Evolutionary conservation across 2,329 filamentous ascomycete species (phyloP).

Genomic region (Hyphodiscus sp.): DNA sequence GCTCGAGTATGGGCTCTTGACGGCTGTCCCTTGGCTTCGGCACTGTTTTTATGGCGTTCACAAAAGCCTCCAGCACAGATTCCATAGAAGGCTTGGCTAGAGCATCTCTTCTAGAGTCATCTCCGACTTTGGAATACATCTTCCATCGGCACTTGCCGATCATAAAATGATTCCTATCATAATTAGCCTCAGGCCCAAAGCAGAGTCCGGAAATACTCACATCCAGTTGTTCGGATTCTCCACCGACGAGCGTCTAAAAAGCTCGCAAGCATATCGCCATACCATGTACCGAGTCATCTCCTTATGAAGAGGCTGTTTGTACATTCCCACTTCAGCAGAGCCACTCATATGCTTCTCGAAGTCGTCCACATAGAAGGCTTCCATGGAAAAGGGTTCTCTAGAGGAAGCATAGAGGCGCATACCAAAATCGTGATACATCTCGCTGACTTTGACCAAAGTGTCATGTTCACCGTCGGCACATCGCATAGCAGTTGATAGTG

Average conservation of each 20-base stretch:
- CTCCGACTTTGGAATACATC: conserved; percentile 48
- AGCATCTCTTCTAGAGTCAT: conserved; percentile 32
- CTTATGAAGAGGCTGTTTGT: conserved; percentile 49
- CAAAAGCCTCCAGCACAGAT: conserved; percentile 49
- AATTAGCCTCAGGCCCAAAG: conserved; percentile 18
- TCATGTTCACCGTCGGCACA: conserved; percentile 47
- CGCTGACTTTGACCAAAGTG: conserved; percentile 50
- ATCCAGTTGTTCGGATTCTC: conserved; percentile 58
- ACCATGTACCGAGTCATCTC: conserved; percentile 52
- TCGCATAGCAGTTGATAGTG: conserved; percentile 53
- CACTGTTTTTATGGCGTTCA: conserved; percentile 53
- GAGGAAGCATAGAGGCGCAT: conserved; percentile 63
- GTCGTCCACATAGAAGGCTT: conserved; percentile 56
- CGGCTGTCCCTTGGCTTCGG: conserved; percentile 54
- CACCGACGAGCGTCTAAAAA: conserved; percentile 53
- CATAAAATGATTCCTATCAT: conserved; percentile 55
- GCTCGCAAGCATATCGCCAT: conserved; percentile 57
- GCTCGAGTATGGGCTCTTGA: conserved; percentile 61
- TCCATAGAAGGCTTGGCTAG: conserved; percentile 28
- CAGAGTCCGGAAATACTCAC: conserved; percentile 32
- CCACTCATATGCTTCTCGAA: conserved; percentile 54
- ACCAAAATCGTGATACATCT: conserved; percentile 63
- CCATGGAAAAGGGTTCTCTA: conserved; percentile 61
- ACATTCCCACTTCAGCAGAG: conserved; percentile 42
- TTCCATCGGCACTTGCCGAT: conserved; percentile 69